Conservation (phyloP, 2,329 filamentous ascomycete species). For the Cladosporium sp. region DNA sequence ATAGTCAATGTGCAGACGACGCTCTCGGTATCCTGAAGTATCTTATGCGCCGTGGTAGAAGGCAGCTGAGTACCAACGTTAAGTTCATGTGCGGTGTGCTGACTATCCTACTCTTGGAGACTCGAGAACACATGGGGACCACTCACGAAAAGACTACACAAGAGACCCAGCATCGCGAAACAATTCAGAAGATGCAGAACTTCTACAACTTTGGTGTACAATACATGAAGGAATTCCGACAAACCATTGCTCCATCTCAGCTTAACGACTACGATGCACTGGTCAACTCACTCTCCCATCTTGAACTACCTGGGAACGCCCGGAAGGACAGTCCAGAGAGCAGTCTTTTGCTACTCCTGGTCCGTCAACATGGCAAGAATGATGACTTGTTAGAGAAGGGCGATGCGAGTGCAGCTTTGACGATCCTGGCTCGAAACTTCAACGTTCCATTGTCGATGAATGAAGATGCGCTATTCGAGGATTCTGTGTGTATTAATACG, state of each 20-base stretch:
- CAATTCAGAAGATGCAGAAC: constrained; percentile 66
- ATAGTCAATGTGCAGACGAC: constrained; percentile 86
- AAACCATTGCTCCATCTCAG: background rate
- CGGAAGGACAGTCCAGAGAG: constrained; percentile 70
- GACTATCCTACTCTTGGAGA: constrained; percentile 72
- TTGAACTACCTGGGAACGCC: constrained; percentile 66
- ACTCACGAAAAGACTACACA: constrained; percentile 77
- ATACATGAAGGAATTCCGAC: constrained; percentile 52
- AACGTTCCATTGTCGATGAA: constrained; percentile 53
- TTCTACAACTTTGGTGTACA: constrained; percentile 77
- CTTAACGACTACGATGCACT: constrained; percentile 14
- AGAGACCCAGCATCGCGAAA: constrained; percentile 74
- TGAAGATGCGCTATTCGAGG: constrained; percentile 65
- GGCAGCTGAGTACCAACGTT: constrained; percentile 61
- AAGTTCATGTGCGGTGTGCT: constrained; percentile 78
- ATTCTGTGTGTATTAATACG: constrained; percentile 42
- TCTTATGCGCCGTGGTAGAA: constrained; percentile 64
- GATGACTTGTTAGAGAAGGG: constrained; percentile 64
- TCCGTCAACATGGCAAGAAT: constrained; percentile 64
- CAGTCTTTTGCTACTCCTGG: constrained; percentile 70
- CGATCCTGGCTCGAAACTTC: constrained; percentile 72
- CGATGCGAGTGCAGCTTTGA: constrained; percentile 66
- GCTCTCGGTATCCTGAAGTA: constrained; percentile 83
- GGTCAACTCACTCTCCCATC: constrained; percentile 35
- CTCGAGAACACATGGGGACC: constrained; percentile 70